Base-by-base conservation (phyloP, 352 stramenopile species). In the Phytophthora macrochlamydospora region DNA sequence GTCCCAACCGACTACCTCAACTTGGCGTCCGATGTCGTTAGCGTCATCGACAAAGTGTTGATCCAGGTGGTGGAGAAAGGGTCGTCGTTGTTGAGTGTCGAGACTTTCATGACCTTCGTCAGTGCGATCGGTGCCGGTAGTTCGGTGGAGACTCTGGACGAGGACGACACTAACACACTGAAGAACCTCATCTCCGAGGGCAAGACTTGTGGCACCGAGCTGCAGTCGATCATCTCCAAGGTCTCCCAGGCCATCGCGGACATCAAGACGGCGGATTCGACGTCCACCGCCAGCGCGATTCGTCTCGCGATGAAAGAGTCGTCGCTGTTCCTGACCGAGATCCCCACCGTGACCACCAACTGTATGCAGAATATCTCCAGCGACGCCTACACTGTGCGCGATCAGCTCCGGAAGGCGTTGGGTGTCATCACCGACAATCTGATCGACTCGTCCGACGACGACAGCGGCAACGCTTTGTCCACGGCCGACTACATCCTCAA, bases 391-490 rank as follows among this genome's bases (percentile, higher is more conserved):
- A 51, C 51, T 13, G 70, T 70, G n/a, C 79, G 82, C 42, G 78
- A 86, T 45, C 48, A 76, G 51, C 77, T 89, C 37, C 53, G 78
- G 51, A 83, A 75, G 52, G 76, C 70, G 2, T 31, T 87, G 5
- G 62, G 78, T 14, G 71, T 80, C 44, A 81, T 89, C 53, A 67
- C 81, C 1, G 78, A 87, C 58, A 69, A 76, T 30, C 63, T 89
- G 30, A 75, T 84, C 35, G 63, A 71, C 57, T 73, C 77, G 28
- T 78, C 73, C 0, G 55, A 53, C 4, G 59, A 71, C 33, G 53
- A 46, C 33, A 67, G 50, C 13, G 79, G 77, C 11, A 81, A 76
- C 9, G 51, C 69, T 2, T 54, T 84, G 1, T 76, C 67, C 3
- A 64, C 49, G 11, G 67, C 52, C 3, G 75, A 86, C 12, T 89